Conservation (phyloP, 2,329 filamentous ascomycete species). For the Ophiocordyceps unilateralis region DNA sequence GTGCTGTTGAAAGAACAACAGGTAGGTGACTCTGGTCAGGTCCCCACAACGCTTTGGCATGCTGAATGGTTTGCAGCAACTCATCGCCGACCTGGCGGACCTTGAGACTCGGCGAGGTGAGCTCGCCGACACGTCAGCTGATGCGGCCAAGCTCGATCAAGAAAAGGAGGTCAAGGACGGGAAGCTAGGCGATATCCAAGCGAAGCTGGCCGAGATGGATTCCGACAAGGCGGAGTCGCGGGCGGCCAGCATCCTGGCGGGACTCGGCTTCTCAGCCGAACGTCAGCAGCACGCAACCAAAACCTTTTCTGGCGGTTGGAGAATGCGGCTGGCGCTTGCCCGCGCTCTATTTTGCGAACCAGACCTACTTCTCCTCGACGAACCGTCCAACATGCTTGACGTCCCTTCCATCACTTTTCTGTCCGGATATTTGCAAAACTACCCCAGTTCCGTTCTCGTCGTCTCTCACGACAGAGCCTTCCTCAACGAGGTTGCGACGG, state of each 20-base stretch:
- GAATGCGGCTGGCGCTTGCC: slow-evolving; percentile 91
- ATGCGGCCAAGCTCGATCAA: slow-evolving; percentile 69
- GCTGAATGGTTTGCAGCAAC: slow-evolving; percentile 35
- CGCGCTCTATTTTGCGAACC: slow-evolving; percentile 96
- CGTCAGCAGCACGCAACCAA: slow-evolving; percentile 85
- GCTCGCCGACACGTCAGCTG: slow-evolving; percentile 80
- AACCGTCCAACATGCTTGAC: slow-evolving; percentile 99
- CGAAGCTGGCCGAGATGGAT: slow-evolving; percentile 93
- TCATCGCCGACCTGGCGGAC: slow-evolving; percentile 54
- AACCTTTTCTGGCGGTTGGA: slow-evolving; percentile 98
- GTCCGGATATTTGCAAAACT: slow-evolving; percentile 82
- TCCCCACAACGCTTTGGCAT: slow-evolving; percentile 9
- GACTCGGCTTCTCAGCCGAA: slow-evolving; percentile 90
- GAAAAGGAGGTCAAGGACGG: slow-evolving; percentile 82
- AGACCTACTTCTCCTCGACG: slow-evolving; percentile 86
- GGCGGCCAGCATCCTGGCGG: slow-evolving; percentile 88
- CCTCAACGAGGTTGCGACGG: slow-evolving; percentile 96
- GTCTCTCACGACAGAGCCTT: slow-evolving; percentile 98
- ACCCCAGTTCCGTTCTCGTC: slow-evolving; percentile 87
- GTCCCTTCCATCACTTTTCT: slow-evolving; percentile 99
- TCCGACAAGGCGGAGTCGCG: slow-evolving; percentile 95
- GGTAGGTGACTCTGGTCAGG: slow-evolving; percentile 26
- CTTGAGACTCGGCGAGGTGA: slow-evolving; percentile 62
- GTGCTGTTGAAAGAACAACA: slow-evolving; percentile 79
- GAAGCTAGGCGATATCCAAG: slow-evolving; percentile 78